Base-by-base conservation (phyloP, 768 basidiomycete genomes). In the Rhodosporidiobolus odoratus region DNA sequence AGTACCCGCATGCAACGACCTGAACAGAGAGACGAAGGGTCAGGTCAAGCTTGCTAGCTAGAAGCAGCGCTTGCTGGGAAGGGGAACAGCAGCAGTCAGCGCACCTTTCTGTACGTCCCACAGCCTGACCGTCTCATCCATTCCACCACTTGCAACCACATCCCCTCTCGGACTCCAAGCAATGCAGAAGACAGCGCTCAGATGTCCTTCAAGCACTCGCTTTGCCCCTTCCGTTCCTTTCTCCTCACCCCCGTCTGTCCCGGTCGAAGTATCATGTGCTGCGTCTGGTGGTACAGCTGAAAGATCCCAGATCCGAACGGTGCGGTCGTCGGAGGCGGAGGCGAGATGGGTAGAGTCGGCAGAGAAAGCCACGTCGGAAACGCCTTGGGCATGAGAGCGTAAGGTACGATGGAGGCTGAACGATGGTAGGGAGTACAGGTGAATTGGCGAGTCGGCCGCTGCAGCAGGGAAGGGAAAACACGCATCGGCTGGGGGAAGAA, bases 71-170 rank as follows among this genome's bases (percentile, higher is more conserved):
- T 53, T 48, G 9, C 30, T 19, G 21, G 23, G 16, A 43, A 38
- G 27, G 4, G 23, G 30, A 12, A 53, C 27, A 53, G 25, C n/a
- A 19, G 27, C n/a, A 19, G 15, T 15, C 32, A 23, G 72, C 79
- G 25, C 71, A 92, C 92, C 92, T 85, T 88, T 83, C 34, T 90
- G 87, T 35, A 95, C 88, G 79, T 99, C 94, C 95, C 95, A 98
- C n/a, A 98, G 84, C 58, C 91, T 86, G 25, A 98, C 90, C 23
- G 90, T 92, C 82, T 99, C 96, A 76, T 99, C 96, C 77, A 90
- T 94, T 2, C 90, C 90, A 38, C 96, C 96, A 30, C 91, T 94
- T 23, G 90, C 96, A 62, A 98, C 82, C 41, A 99, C 81, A 79
- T 92, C 94, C 0, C 90, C 90, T 77, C 87, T 85, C 1, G 92